phyloP scores from a whole-genome alignment of 495 filamentous ascomycete genomes.

The Lepidopterella palustris region DNA sequence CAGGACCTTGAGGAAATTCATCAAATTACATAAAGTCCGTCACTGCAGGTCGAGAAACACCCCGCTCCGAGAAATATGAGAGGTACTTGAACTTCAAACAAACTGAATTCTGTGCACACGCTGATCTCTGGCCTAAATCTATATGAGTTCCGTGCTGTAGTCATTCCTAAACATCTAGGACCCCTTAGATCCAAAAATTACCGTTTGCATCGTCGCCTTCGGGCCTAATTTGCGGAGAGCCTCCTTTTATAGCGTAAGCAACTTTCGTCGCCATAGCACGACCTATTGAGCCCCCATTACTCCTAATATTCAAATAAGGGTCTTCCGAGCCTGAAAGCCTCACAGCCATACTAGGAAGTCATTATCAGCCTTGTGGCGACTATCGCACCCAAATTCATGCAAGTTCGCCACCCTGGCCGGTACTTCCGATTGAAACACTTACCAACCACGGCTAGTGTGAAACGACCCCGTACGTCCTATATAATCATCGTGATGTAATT shows the following conservation, averaged over 20 bases:
- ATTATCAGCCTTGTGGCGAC: background rate
- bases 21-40: background rate
- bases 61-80: slow-evolving; percentile 22
- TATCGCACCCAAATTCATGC: slow-evolving; percentile 1
- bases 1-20: background rate
- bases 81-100: slow-evolving; percentile 26
- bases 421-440: background rate
- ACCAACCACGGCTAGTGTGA: background rate
- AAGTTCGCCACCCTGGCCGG: background rate
- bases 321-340: background rate
- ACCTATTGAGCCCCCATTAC: background rate
- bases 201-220: background rate
- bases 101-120: slow-evolving; percentile 13
- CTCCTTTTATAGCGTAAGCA: background rate
- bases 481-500: background rate
- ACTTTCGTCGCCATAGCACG: background rate
- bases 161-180: background rate
- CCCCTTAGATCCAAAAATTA: background rate
- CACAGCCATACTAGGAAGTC: background rate
- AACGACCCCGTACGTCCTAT: background rate
- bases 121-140: slow-evolving; percentile 5
- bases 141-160: no score
- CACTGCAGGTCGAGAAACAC: slow-evolving; percentile 20
- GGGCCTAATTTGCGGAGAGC: background rate
- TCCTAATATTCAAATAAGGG: background rate